A percentile compares a stretch with the other conserved stretches of the same genome.
Conservation (phyloP, 768 basidiomycete genomes). For the Erythrobasidium yunnanense region DNA sequence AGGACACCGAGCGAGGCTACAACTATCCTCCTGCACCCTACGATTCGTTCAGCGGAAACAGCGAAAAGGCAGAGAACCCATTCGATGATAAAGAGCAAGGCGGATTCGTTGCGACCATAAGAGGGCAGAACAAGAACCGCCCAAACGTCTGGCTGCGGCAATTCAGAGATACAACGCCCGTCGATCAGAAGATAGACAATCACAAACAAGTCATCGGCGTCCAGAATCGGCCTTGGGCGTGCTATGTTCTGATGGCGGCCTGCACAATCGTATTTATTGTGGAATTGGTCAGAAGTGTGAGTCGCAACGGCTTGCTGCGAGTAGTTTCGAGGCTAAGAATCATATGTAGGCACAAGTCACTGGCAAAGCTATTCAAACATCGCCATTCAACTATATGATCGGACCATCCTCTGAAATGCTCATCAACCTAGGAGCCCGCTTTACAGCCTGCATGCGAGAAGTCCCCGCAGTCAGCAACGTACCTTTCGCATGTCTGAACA, state of each 20-base stretch:
- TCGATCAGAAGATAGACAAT: constrained; percentile 69
- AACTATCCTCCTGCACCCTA: constrained; percentile 15
- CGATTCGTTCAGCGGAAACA: too few relatives aligned
- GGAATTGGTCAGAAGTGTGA: constrained; percentile 43
- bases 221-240: constrained; percentile 69
- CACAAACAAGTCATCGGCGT: constrained; percentile 75
- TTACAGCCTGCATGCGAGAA: constrained; percentile 80
- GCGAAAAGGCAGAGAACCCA: constrained; percentile 4
- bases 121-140: constrained; percentile 17
- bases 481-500: constrained; percentile 50
- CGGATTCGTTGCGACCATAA: neutral
- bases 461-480: constrained; percentile 52
- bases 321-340: constrained; percentile 24
- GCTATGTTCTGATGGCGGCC: constrained; percentile 45
- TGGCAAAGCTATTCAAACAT: constrained; percentile 73
- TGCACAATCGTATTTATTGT: constrained; percentile 25
- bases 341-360: constrained; percentile 56
- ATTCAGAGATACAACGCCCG: constrained; percentile 38
- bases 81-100: neutral
- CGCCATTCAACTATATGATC: constrained; percentile 81
- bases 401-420: constrained; percentile 76
- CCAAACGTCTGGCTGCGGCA: constrained; percentile 28
- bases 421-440: constrained; percentile 79
- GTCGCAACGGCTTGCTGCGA: constrained; percentile 33
- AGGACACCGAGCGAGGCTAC: neutral